Percentiles rank a stretch among this genome's conserved stretches.
phyloP scores from a whole-genome alignment of 441 rosid species.

The Mallotus japonicus region DNA sequence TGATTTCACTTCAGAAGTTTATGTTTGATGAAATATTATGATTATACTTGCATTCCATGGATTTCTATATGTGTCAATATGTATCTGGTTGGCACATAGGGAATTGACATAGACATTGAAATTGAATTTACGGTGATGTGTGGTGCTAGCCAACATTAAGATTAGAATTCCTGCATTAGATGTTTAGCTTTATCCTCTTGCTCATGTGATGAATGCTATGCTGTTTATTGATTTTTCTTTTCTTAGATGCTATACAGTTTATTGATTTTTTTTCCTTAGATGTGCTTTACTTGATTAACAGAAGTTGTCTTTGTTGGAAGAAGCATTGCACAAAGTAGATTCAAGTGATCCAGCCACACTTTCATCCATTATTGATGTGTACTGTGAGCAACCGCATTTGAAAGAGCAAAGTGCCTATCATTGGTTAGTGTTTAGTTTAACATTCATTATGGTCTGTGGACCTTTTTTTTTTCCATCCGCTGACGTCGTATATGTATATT shows the following conservation, averaged over 20 bases:
- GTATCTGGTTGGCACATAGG: neutral
- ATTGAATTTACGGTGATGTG: neutral
- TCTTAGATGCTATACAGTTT: neutral
- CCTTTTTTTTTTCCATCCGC: neutral
- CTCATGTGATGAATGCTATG: neutral
- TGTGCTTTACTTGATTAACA: conserved; percentile 31
- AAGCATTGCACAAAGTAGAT: conserved; percentile 45
- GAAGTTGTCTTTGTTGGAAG: conserved; percentile 67
- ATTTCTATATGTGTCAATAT: neutral
- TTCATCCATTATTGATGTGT: conserved; percentile 57
- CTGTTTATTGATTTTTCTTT: neutral
- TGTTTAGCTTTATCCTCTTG: neutral
- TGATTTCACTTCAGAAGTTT: neutral
- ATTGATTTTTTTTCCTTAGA: conserved; percentile 2
- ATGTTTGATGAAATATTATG: neutral
- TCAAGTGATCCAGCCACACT: conserved; percentile 48
- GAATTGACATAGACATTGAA: neutral
- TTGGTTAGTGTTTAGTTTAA: conserved; percentile 41
- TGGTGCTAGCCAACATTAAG: neutral
- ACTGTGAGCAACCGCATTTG: conserved; percentile 53
- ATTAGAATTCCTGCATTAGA: neutral
- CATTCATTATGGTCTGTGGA: neutral
- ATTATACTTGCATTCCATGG: neutral
- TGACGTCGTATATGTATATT: neutral
- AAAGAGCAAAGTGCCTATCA: conserved; percentile 61